These are phyloP conservation scores for Tinospora cordifolia DNA, from an alignment of 164 flowering plant genomes.

Conservation along the genomic window DNA sequence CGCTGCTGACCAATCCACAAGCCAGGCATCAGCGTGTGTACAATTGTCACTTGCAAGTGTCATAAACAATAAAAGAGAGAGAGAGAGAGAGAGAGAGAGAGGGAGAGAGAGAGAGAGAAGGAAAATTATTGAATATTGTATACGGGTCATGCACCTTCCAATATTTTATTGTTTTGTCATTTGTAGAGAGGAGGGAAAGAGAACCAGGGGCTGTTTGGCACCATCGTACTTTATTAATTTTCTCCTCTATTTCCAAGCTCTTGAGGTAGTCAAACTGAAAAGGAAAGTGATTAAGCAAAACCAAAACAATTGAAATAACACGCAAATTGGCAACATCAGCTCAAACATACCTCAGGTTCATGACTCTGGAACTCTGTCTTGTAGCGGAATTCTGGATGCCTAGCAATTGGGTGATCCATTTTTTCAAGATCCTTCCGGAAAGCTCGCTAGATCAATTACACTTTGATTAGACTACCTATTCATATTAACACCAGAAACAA, in stretches of 20 bases:
- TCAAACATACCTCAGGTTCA: constrained; percentile 71
- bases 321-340: background rate
- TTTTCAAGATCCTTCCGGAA: constrained; percentile 58
- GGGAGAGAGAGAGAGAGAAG: background rate
- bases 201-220: constrained; percentile 72
- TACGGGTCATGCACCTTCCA: constrained; percentile 47
- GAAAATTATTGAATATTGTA: background rate
- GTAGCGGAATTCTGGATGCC: constrained; percentile 81
- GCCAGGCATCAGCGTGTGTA: background rate
- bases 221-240: constrained; percentile 87
- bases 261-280: constrained; percentile 83
- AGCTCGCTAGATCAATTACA: constrained; percentile 3
- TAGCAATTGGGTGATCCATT: constrained; percentile 37
- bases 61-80: background rate
- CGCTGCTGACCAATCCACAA: background rate
- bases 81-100: background rate
- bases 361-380: constrained; percentile 91
- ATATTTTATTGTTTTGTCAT: constrained; percentile 55
- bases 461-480: background rate
- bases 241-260: constrained; percentile 93
- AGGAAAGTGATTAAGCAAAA: constrained; percentile 8
- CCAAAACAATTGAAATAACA: background rate
- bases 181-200: constrained; percentile 53
- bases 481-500: constrained; percentile 3
- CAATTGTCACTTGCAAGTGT: background rate